These are phyloP conservation scores for Populus hybrid DNA, from an alignment of 441 rosid genomes.

Conservation along the genomic window DNA sequence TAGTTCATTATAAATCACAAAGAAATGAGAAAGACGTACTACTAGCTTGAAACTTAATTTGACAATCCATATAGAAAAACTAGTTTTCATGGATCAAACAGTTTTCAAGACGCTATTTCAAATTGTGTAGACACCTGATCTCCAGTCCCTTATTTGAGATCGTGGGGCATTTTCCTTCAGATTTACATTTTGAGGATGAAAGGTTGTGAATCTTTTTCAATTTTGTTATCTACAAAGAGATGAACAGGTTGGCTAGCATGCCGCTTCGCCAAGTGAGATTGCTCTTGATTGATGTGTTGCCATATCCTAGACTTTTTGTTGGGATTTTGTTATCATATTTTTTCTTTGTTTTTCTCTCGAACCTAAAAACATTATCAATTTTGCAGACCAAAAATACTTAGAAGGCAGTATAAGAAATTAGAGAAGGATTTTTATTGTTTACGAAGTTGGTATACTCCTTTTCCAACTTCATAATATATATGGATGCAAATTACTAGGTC, in stretches of 20 bases:
- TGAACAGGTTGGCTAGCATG: conserved; percentile 3
- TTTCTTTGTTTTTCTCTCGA: too few relatives aligned
- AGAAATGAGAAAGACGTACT: not conserved
- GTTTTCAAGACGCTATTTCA: not conserved
- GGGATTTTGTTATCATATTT: too few relatives aligned
- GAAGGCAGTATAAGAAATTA: too few relatives aligned
- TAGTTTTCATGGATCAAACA: not conserved
- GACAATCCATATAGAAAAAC: not conserved
- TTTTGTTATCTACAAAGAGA: not conserved
- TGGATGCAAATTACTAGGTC: not conserved
- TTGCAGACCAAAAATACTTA: too few relatives aligned
- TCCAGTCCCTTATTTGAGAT: not conserved
- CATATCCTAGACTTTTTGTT: not conserved
- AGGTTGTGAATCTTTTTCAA: not conserved
- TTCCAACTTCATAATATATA: not conserved
- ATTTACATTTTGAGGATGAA: not conserved
- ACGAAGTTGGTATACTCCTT: not conserved
- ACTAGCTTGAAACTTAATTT: not conserved
- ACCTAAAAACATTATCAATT: too few relatives aligned
- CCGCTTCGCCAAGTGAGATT: conserved; percentile 16
- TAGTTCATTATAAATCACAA: not conserved
- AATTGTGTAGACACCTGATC: too few relatives aligned
- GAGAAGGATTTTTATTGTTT: not conserved
- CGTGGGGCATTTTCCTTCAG: not conserved
- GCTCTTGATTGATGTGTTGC: not conserved